Percentiles rank a stretch among this genome's conserved stretches.
Conservation (phyloP, 345 rosid species). For the Erodium maritimum region DNA sequence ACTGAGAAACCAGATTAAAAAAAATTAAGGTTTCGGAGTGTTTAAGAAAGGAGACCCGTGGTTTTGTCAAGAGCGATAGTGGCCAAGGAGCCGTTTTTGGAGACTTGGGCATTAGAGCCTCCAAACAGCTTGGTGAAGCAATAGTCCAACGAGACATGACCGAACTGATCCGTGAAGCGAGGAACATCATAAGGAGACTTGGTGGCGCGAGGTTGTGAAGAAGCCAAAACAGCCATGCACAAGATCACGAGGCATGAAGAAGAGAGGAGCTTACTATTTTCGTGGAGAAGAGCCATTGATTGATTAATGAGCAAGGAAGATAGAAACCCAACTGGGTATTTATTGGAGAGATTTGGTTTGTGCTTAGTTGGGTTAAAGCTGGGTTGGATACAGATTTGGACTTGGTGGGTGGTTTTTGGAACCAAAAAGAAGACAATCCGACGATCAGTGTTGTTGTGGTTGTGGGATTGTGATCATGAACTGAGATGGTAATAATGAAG, state of each 20-base stretch:
- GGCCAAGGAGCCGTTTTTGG: constrained; percentile 49
- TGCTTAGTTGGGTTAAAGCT: background rate
- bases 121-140: constrained; percentile 45
- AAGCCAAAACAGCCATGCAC: constrained; percentile 29
- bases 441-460: too few relatives aligned
- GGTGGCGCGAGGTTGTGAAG: constrained; percentile 31
- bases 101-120: constrained; percentile 32
- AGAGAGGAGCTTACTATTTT: constrained; percentile 4
- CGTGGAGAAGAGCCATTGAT: constrained; percentile 11
- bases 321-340: background rate
- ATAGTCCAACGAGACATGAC: constrained; percentile 32
- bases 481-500: background rate
- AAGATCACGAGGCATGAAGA: constrained; percentile 21
- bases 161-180: constrained; percentile 52
- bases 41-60: constrained; percentile 32
- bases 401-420: too few relatives aligned
- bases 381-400: too few relatives aligned
- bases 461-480: background rate
- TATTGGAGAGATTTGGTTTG: background rate
- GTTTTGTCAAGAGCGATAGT: constrained; percentile 59
- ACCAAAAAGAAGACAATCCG: background rate
- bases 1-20: too few relatives aligned
- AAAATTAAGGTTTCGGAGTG: too few relatives aligned
- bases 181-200: constrained; percentile 42
- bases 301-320: background rate